These are phyloP conservation scores for Aspergillus campestris DNA, from an alignment of 495 filamentous ascomycete species.

Conservation along the genomic window DNA sequence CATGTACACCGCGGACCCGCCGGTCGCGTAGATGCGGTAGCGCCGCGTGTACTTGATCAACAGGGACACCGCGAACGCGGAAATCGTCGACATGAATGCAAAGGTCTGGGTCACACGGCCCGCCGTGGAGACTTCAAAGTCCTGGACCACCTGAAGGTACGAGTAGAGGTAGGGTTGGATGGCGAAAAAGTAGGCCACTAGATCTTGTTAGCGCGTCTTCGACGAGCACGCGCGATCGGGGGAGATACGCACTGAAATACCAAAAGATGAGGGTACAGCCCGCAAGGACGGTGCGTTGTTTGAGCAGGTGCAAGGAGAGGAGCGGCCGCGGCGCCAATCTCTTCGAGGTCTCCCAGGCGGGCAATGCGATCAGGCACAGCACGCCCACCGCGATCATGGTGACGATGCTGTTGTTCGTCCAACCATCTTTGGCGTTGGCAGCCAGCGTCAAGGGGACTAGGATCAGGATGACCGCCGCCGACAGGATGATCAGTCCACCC, in stretches of 20 bases:
- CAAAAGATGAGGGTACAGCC: slow-evolving; percentile 51
- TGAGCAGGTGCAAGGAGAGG: slow-evolving; percentile 51
- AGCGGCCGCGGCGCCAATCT: slow-evolving; percentile 48
- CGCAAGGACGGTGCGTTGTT: slow-evolving; percentile 51
- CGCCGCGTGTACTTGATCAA: slow-evolving; percentile 53
- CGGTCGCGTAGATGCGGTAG: slow-evolving; percentile 51
- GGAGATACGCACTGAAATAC: slow-evolving; percentile 44
- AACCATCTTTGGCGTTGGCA: slow-evolving; percentile 38
- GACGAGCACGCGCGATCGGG: background rate
- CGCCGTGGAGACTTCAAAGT: slow-evolving; percentile 50
- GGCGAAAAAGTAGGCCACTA: slow-evolving; percentile 59
- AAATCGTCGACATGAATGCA: slow-evolving; percentile 59
- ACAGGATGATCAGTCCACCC: slow-evolving; percentile 47
- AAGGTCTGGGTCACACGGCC: slow-evolving; percentile 64
- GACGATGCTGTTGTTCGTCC: slow-evolving; percentile 49
- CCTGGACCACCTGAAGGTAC: slow-evolving; percentile 65
- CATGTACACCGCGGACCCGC: slow-evolving; percentile 51
- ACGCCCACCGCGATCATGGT: slow-evolving; percentile 54
- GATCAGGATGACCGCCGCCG: slow-evolving; percentile 48
- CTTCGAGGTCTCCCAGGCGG: slow-evolving; percentile 51
- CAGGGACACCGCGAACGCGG: slow-evolving; percentile 51
- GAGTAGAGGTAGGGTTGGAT: slow-evolving; percentile 61
- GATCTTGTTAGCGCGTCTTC: slow-evolving; percentile 15
- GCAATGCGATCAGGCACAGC: slow-evolving; percentile 46
- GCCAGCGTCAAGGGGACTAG: slow-evolving; percentile 53